Evolutionary conservation across 2,329 filamentous ascomycete species (phyloP).

Genomic region (Endocalyx cinctus): DNA sequence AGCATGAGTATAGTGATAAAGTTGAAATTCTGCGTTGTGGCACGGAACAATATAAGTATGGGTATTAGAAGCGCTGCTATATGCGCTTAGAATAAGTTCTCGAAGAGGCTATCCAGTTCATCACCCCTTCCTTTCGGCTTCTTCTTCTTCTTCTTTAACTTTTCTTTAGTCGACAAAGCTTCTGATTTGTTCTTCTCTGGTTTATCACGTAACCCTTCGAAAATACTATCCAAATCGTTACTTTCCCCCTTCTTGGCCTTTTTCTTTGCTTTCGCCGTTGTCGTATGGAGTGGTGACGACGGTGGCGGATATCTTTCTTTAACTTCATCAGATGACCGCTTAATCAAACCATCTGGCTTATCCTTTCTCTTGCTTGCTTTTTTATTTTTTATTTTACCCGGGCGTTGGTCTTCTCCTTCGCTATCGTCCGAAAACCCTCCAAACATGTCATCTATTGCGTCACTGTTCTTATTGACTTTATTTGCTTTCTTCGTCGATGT

Average conservation of each 20-base stretch:
- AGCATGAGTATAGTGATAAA: too few species aligned
- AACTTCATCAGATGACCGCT: not conserved
- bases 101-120: conserved; percentile 71
- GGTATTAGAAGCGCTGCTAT: too few species aligned
- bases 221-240: too few species aligned
- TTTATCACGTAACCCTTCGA: too few species aligned
- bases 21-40: too few species aligned
- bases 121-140: conserved; percentile 49
- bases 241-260: conserved; percentile 13
- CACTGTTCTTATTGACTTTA: too few species aligned
- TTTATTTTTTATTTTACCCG: conserved; percentile 43
- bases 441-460: too few species aligned
- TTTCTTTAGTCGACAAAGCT: conserved; percentile 11
- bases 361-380: conserved; percentile 2
- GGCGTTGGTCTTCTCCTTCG: too few species aligned
- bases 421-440: too few species aligned
- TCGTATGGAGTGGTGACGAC: not conserved
- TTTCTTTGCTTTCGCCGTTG: not conserved
- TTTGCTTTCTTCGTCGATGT: too few species aligned
- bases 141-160: conserved; percentile 16
- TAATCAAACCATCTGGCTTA: not conserved
- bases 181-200: conserved; percentile 20
- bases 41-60: too few species aligned
- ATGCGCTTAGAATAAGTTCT: conserved; percentile 50
- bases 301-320: not conserved